These are phyloP conservation scores for Olyra latifolia DNA, from an alignment of 176 grass and related monocot genomes.

Conservation along the genomic window DNA sequence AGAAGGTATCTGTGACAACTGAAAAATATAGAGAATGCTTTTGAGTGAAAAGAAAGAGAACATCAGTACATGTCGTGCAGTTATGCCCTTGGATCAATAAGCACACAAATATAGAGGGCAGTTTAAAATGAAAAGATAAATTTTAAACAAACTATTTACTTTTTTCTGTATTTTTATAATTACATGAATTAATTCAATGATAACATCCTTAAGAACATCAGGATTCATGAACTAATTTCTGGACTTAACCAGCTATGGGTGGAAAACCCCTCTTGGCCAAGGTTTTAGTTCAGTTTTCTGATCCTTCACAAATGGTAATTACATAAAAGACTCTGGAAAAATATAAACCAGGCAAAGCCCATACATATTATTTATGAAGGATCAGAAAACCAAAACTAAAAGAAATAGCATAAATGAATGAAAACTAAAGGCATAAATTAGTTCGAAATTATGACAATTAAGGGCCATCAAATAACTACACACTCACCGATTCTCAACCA, in stretches of 20 bases:
- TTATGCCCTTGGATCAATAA: background rate
- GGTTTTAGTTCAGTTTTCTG: background rate
- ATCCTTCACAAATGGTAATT: background rate
- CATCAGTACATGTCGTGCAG: background rate
- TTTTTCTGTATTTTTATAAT: background rate
- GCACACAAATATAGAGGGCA: background rate
- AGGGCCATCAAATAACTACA: background rate
- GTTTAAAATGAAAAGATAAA: slow-evolving; percentile 11
- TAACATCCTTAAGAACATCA: background rate
- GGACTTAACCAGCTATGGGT: background rate
- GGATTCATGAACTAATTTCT: background rate
- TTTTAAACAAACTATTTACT: background rate
- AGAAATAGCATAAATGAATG: background rate
- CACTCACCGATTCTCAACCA: slow-evolving; percentile 91
- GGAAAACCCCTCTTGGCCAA: background rate
- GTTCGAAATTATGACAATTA: background rate
- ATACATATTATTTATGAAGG: background rate
- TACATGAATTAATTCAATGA: background rate
- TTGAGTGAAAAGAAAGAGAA: background rate
- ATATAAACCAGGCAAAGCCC: background rate
- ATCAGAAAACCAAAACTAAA: background rate
- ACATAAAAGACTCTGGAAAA: background rate
- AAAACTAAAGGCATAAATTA: slow-evolving; percentile 5
- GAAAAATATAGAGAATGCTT: background rate
- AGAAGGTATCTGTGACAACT: background rate